Conservation (phyloP, 179 eudicot genomes). For the Heliamphora pulchella region DNA sequence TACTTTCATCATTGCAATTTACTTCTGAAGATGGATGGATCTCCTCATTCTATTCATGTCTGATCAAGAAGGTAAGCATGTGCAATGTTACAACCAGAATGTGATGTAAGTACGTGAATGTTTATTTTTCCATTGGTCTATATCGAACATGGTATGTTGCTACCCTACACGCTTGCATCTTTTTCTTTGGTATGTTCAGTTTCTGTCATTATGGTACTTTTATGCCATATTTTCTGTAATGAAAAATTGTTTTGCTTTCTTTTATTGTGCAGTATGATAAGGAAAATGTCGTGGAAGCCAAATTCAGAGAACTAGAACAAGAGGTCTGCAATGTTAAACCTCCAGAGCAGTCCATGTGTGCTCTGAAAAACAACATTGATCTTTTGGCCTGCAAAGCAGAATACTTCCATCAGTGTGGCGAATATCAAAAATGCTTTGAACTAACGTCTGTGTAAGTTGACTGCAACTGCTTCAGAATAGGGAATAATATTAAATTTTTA, state of each 20-base stretch:
- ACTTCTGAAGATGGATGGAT: constrained; percentile 84
- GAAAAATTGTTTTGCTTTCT: background rate
- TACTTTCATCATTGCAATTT: constrained; percentile 68
- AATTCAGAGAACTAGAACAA: constrained; percentile 73
- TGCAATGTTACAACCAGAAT: background rate
- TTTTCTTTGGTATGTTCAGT: constrained; percentile 2
- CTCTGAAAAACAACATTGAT: constrained; percentile 80
- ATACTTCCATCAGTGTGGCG: constrained; percentile 95
- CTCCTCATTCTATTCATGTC: constrained; percentile 79
- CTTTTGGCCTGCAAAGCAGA: constrained; percentile 98
- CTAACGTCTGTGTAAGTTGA: constrained; percentile 70
- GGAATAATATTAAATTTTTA: background rate
- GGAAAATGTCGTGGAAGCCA: constrained; percentile 69
- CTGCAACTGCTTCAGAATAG: background rate
- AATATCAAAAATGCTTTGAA: constrained; percentile 95
- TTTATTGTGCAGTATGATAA: constrained; percentile 65
- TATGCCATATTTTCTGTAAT: background rate
- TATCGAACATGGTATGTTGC: background rate
- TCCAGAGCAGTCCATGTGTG: constrained; percentile 47
- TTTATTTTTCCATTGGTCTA: background rate
- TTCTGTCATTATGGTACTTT: background rate
- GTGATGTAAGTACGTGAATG: background rate
- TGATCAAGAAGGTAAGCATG: constrained; percentile 65
- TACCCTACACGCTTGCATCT: background rate
- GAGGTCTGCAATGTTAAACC: constrained; percentile 35